These are phyloP conservation scores for Solanum aculeatissimum DNA, from an alignment of 305 asterid genomes.

Conservation along the genomic window DNA sequence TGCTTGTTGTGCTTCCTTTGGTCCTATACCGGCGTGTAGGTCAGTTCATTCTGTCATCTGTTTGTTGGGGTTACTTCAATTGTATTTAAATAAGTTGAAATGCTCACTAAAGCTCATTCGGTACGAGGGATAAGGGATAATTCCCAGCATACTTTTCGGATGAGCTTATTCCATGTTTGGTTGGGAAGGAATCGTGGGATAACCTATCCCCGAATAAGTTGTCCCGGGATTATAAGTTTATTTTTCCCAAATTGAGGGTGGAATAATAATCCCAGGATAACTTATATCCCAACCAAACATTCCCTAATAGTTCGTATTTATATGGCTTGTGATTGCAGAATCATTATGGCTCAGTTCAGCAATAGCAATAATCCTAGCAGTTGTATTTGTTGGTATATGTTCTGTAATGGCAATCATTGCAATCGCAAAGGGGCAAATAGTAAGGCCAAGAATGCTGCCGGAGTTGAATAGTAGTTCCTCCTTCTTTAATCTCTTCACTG, in stretches of 20 bases:
- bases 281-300: no score
- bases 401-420: constrained; percentile 65
- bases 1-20: constrained; percentile 62
- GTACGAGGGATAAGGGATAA: no score
- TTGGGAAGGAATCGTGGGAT: no score
- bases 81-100: background rate
- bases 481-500: constrained; percentile 84
- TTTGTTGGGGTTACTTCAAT: background rate
- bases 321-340: constrained; percentile 39
- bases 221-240: no score
- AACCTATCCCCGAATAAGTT: no score
- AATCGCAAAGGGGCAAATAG: constrained; percentile 43
- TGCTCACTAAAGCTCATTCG: no score
- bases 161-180: no score
- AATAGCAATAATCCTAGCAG: constrained; percentile 58
- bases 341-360: constrained; percentile 81
- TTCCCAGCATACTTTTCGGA: no score
- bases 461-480: constrained; percentile 41
- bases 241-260: no score
- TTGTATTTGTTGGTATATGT: constrained; percentile 78
- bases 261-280: no score
- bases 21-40: constrained; percentile 86
- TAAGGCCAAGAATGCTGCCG: constrained; percentile 53
- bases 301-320: background rate
- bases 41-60: constrained; percentile 10